These are phyloP conservation scores for Hericium alpestre DNA, from an alignment of 768 basidiomycete genomes.

Conservation along the genomic window DNA sequence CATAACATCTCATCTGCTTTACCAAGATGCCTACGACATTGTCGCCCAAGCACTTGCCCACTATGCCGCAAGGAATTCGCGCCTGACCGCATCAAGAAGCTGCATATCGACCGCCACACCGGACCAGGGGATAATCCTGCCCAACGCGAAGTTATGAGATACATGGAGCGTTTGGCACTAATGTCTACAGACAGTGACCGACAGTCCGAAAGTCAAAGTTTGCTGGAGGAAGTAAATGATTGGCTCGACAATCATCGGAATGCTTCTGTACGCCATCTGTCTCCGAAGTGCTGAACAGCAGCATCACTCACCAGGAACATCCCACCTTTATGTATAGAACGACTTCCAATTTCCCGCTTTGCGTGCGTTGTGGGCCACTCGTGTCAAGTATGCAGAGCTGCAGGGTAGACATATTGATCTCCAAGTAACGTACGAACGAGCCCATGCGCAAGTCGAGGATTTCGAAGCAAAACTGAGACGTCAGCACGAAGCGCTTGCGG, in stretches of 20 bases:
- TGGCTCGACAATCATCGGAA: constrained; percentile 29
- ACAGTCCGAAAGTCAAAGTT: constrained; percentile 24
- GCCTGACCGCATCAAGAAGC: constrained; percentile 48
- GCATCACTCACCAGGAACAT: neutral
- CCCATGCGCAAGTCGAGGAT: neutral
- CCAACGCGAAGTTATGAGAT: constrained; percentile 12
- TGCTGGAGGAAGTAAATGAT: constrained; percentile 36
- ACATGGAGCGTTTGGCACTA: constrained; percentile 25
- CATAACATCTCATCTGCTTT: constrained; percentile 4
- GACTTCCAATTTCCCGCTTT: neutral
- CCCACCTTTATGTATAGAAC: neutral
- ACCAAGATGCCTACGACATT: constrained; percentile 44
- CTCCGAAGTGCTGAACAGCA: too few species aligned
- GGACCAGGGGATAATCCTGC: constrained; percentile 1
- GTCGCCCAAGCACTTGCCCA: constrained; percentile 46
- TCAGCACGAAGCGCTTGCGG: too few species aligned
- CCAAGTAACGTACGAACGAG: neutral
- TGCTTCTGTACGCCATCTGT: too few species aligned
- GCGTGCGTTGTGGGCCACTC: neutral
- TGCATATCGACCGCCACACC: constrained; percentile 42
- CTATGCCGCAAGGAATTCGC: constrained; percentile 55
- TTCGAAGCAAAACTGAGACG: neutral
- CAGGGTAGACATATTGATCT: neutral
- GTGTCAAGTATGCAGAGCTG: neutral
- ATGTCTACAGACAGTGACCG: constrained; percentile 24